Percentiles rank a stretch among this genome's conserved stretches.
Conservation (phyloP, 2,329 filamentous ascomycete species). For the Pleomassaria siparia region DNA sequence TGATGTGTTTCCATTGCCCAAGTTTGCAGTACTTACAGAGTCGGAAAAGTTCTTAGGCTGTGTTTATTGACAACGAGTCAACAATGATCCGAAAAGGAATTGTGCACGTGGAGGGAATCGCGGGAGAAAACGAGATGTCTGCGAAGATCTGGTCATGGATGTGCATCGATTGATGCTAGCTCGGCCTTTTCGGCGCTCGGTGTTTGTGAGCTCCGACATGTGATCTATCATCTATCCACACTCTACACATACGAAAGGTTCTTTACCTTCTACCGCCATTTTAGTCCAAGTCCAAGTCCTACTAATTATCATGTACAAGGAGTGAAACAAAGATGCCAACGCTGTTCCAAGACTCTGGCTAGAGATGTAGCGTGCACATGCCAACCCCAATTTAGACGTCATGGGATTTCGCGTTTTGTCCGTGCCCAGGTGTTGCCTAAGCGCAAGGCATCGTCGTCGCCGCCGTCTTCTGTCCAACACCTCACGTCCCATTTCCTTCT, state of each 20-base stretch:
- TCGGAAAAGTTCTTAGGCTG: background rate
- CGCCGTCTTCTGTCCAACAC: background rate
- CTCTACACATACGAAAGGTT: no score
- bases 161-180: no score
- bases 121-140: background rate
- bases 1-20: constrained; percentile 4
- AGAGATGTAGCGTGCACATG: background rate
- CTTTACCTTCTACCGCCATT: no score
- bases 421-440: constrained; percentile 32
- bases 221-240: no score
- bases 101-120: background rate
- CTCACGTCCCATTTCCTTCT: constrained; percentile 1
- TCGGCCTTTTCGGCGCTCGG: no score
- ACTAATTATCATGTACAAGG: no score
- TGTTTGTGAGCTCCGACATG: no score
- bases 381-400: background rate
- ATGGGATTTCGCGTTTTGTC: constrained; percentile 23
- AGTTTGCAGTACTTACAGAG: no score
- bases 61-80: no score
- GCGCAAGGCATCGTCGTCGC: constrained; percentile 15
- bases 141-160: no score
- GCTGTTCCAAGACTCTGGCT: background rate
- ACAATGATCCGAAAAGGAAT: background rate
- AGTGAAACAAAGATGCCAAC: no score
- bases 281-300: no score